Base-by-base conservation (phyloP, 2,329 filamentous ascomycete genomes). In the Oidium heveae region DNA sequence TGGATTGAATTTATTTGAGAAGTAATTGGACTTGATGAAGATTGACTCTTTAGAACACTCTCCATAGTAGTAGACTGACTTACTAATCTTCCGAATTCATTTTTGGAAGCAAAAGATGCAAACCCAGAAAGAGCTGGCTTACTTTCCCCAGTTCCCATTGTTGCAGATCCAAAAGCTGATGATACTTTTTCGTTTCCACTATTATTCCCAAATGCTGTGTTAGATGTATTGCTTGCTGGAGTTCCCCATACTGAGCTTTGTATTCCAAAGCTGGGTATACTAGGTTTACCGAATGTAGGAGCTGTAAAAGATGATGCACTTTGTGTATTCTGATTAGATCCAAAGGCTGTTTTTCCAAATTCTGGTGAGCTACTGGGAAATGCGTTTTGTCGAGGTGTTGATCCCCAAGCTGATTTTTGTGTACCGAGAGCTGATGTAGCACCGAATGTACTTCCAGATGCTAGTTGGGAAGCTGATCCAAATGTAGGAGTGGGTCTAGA, bases 211-310 rank as follows among this genome's bases (percentile, higher is more conserved):
- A 80, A 80, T 1, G 72, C 67, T 18, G 63, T 61, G 34, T 65
- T 59, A 43, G 66, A 55, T 28, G 54, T 58, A 3, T 68, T 64
- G 34, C 60, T 56, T 22, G 54, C 58, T 39, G 57, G 67, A 20
- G 69, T 61, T 4, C 68, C 70, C 77, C 77, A 80, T 12, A 74
- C 74, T 5, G 77, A 79, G 2, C 68, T 59, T 57, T 71, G 72
- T 49, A 68, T 59, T 59, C 1, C 73, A 73, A 32, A 73, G 22
- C 59, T 12, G n/a, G 24, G 13, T 36, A 18, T 36, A n/a, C 10
- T 12, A 16, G 28, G 20, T 32, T 5, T 32, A 2, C 76, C 76
- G 62, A 79, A 79, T 4, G 70, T 64, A 49, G 71, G 68, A 56
- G 64, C 57, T 36, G 55, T 56, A 16, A 59, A 59, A 16, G 54